These are phyloP conservation scores for Penicillium vulpinum DNA, from an alignment of 2,329 filamentous ascomycete genomes.

Conservation along the genomic window DNA sequence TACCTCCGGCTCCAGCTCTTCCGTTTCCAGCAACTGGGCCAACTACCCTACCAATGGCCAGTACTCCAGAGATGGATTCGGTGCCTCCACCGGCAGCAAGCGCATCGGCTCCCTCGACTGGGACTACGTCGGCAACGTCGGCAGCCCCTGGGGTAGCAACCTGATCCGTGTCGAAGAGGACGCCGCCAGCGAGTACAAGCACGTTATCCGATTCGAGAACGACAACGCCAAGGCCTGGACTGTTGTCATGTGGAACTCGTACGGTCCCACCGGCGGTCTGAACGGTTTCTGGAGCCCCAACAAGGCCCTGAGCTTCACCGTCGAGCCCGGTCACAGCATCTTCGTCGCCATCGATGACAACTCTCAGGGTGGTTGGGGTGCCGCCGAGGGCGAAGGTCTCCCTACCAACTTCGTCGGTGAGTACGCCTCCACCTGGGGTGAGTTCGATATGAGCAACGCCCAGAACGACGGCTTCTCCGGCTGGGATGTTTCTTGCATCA, in stretches of 20 bases:
- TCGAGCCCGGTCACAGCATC: slow-evolving; percentile 33
- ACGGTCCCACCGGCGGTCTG: slow-evolving; percentile 34
- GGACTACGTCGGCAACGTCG: slow-evolving; percentile 38
- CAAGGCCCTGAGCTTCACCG: slow-evolving; percentile 34
- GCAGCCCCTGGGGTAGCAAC: slow-evolving; percentile 44
- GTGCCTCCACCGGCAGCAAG: slow-evolving; percentile 24
- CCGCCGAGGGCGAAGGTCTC: slow-evolving; percentile 27
- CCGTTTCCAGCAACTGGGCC: slow-evolving; percentile 25
- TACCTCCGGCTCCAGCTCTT: slow-evolving; percentile 13
- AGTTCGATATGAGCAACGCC: slow-evolving; percentile 39
- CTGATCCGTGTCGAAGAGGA: slow-evolving; percentile 38
- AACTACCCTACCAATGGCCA: slow-evolving; percentile 20
- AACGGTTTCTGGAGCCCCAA: slow-evolving; percentile 38
- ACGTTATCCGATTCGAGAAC: slow-evolving; percentile 38
- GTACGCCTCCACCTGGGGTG: slow-evolving; percentile 44
- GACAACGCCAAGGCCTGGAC: slow-evolving; percentile 34
- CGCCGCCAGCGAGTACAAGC: slow-evolving; percentile 36
- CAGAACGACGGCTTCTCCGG: slow-evolving; percentile 36
- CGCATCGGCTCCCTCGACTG: slow-evolving; percentile 20
- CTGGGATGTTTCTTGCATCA: slow-evolving; percentile 45
- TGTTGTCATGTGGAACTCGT: slow-evolving; percentile 45
- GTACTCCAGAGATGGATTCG: slow-evolving; percentile 35
- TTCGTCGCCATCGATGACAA: slow-evolving; percentile 42
- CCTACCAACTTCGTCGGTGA: slow-evolving; percentile 31
- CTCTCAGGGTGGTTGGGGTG: slow-evolving; percentile 40